These are phyloP conservation scores for Claviceps sp. DNA, from an alignment of 2,329 filamentous ascomycete species.

Conservation along the genomic window DNA sequence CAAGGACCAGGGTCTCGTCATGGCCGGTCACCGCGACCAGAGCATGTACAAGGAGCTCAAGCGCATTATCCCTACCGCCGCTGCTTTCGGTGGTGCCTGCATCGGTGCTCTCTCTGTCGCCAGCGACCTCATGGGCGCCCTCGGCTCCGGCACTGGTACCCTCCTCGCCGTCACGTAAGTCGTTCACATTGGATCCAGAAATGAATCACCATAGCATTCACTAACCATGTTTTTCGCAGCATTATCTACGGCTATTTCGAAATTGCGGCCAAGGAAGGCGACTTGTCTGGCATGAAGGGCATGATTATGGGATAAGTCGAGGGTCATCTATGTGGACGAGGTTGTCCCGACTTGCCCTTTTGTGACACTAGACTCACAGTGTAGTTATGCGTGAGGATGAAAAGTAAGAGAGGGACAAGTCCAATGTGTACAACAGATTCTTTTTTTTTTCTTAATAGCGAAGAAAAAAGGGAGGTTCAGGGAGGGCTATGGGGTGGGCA, in stretches of 20 bases:
- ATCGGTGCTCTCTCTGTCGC: slow-evolving; percentile 94
- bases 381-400: not conserved
- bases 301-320: slow-evolving; percentile 53
- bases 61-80: slow-evolving; percentile 95
- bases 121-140: slow-evolving; percentile 87
- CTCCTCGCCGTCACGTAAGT: slow-evolving; percentile 96
- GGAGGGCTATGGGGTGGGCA: not conserved
- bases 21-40: slow-evolving; percentile 98
- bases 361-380: not conserved
- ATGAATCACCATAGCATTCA: not conserved
- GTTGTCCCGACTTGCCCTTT: not conserved
- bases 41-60: slow-evolving; percentile 99
- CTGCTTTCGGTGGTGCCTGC: slow-evolving; percentile 95
- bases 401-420: not conserved
- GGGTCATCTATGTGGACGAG: not conserved
- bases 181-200: slow-evolving; percentile 14
- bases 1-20: slow-evolving; percentile 98
- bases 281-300: slow-evolving; percentile 70
- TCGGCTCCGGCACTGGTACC: slow-evolving; percentile 95
- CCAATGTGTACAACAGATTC: slow-evolving; percentile 6
- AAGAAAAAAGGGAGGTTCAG: not conserved
- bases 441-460: not conserved
- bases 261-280: slow-evolving; percentile 96
- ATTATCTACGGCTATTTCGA: slow-evolving; percentile 99
- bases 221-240: slow-evolving; percentile 27